A percentile compares a stretch with the other conserved stretches of the same genome.
These are phyloP conservation scores for Colletotrichum sp. DNA, from an alignment of 2,329 filamentous ascomycete genomes.

Conservation along the genomic window DNA sequence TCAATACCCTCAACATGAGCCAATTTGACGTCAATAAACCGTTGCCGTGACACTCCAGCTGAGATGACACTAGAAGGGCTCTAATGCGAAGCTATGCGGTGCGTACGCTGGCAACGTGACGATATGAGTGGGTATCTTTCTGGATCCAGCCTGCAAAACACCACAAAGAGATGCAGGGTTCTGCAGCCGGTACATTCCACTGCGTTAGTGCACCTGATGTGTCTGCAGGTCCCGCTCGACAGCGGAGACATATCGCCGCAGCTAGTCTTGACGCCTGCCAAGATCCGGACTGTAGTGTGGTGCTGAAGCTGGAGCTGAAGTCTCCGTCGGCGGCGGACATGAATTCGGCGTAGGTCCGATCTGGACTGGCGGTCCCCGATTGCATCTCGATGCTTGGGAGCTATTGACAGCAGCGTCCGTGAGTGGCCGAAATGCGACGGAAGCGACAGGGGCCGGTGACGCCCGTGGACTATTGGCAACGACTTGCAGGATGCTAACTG, in stretches of 20 bases:
- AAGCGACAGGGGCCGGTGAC: neutral
- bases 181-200: neutral
- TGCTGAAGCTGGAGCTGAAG: neutral
- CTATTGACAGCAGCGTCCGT: neutral
- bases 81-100: neutral
- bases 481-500: neutral
- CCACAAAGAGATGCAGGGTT: slow-evolving; percentile 7
- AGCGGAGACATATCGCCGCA: neutral
- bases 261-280: neutral
- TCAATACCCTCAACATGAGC: neutral
- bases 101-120: neutral
- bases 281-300: neutral
- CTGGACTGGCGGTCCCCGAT: neutral
- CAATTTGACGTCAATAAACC: neutral
- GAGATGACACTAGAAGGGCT: neutral
- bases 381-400: neutral
- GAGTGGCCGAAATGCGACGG: neutral
- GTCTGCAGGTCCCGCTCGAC: slow-evolving; percentile 2
- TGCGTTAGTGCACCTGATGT: neutral
- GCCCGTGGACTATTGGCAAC: neutral
- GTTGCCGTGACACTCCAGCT: neutral
- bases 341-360: slow-evolving; percentile 1
- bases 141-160: neutral
- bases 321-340: neutral
- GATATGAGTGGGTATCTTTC: neutral